These are phyloP conservation scores for Euphrasia confusa DNA, from an alignment of 257 asterid genomes.

Conservation along the genomic window DNA sequence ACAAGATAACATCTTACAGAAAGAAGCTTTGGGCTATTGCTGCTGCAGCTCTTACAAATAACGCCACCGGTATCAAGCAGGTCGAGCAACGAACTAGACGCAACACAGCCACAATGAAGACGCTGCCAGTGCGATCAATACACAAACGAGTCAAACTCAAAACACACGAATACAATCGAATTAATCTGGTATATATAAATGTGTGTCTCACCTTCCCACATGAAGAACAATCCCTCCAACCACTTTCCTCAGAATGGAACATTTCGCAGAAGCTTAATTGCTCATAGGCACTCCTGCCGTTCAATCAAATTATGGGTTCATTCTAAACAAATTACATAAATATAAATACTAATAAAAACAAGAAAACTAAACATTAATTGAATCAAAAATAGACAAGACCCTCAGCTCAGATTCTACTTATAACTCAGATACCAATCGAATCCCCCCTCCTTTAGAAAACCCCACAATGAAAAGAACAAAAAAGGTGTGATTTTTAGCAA, in stretches of 20 bases:
- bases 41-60: constrained; percentile 57
- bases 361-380: not conserved
- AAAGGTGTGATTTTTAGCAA: not conserved
- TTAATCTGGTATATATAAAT: not conserved
- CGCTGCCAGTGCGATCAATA: constrained; percentile 43
- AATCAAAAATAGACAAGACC: not conserved
- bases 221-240: constrained; percentile 88
- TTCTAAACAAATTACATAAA: no score
- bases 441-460: not conserved
- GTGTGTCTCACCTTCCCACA: constrained; percentile 72
- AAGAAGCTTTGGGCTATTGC: constrained; percentile 39
- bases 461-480: not conserved
- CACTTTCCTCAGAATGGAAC: constrained; percentile 79
- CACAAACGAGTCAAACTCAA: not conserved
- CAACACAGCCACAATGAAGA: constrained; percentile 97
- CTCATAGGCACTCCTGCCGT: constrained; percentile 68
- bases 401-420: constrained; percentile 9
- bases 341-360: not conserved
- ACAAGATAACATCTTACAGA: constrained; percentile 43
- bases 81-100: constrained; percentile 66
- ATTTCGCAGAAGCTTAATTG: constrained; percentile 73
- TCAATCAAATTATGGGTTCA: not conserved
- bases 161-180: not conserved
- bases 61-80: constrained; percentile 83
- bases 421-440: constrained; percentile 12